A percentile compares a stretch with the other conserved stretches of the same genome.
phyloP scores from a whole-genome alignment of 768 basidiomycete species.

The Glaciozyma antarctica region DNA sequence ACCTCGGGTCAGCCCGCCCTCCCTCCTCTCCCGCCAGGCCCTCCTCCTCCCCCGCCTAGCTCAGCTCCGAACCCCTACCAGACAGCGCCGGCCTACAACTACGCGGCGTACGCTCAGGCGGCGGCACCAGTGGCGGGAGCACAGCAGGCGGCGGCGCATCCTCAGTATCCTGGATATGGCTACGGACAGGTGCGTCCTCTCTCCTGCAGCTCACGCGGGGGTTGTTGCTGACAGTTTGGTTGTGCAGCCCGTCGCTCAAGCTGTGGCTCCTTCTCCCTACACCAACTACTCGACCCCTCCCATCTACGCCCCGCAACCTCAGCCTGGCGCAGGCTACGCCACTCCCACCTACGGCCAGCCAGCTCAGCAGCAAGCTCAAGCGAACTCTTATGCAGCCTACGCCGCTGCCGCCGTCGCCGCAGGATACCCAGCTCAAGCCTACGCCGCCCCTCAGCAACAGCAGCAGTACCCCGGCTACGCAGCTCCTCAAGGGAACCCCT shows the following conservation, averaged over 20 bases:
- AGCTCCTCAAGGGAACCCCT: neutral
- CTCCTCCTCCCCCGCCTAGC: slow-evolving; percentile 5
- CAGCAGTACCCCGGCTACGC: neutral
- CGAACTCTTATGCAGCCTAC: slow-evolving; percentile 24
- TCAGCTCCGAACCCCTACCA: slow-evolving; percentile 46
- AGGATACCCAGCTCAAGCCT: slow-evolving; percentile 53
- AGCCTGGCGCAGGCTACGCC: neutral
- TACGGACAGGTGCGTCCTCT: slow-evolving; percentile 23
- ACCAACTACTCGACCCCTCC: neutral
- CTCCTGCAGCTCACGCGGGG: neutral
- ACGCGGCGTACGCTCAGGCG: slow-evolving; percentile 47
- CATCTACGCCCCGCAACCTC: neutral
- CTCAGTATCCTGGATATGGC: slow-evolving; percentile 33
- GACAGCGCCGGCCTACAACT: slow-evolving; percentile 66
- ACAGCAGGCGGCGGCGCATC: slow-evolving; percentile 27
- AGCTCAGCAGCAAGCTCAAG: neutral
- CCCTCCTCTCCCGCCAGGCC: slow-evolving; percentile 15
- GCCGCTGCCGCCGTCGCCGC: slow-evolving; percentile 10
- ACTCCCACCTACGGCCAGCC: neutral
- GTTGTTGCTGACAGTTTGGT: slow-evolving; percentile 36
- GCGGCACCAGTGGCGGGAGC: neutral
- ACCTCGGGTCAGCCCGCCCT: neutral
- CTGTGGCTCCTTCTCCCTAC: neutral
- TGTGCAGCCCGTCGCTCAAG: slow-evolving; percentile 39
- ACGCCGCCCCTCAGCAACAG: slow-evolving; percentile 42